phyloP scores from a whole-genome alignment of 306 rosid genomes.

The Dicorynia guianensis region DNA sequence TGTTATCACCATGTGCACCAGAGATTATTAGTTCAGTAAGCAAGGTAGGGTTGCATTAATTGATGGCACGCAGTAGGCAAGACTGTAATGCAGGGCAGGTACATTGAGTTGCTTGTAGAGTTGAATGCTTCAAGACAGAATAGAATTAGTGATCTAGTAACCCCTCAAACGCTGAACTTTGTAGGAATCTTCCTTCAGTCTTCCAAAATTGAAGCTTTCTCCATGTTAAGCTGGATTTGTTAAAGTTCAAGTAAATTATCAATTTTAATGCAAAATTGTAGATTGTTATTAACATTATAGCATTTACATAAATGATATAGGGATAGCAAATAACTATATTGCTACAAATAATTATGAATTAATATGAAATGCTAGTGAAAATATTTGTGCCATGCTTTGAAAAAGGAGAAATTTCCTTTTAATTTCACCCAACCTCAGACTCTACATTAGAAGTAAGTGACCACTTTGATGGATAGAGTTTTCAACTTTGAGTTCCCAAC shows the following conservation, averaged over 20 bases:
- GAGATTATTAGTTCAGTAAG: not conserved
- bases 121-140: not conserved
- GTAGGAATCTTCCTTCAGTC: not conserved
- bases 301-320: not conserved
- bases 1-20: not conserved
- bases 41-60: not conserved
- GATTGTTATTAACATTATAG: not conserved
- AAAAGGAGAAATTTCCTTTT: not conserved
- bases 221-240: not conserved
- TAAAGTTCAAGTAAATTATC: constrained; percentile 3
- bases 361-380: not conserved
- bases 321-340: not conserved
- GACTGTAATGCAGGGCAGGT: too few species aligned
- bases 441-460: not conserved
- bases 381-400: not conserved
- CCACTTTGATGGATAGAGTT: not conserved
- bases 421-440: not conserved
- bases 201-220: not conserved
- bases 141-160: not conserved
- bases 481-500: not conserved
- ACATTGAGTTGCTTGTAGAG: not conserved
- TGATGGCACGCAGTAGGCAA: too few species aligned
- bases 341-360: not conserved
- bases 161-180: not conserved
- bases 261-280: not conserved